Evolutionary conservation across 306 rosid genomes (phyloP).

Genomic region (Betula pendula): DNA sequence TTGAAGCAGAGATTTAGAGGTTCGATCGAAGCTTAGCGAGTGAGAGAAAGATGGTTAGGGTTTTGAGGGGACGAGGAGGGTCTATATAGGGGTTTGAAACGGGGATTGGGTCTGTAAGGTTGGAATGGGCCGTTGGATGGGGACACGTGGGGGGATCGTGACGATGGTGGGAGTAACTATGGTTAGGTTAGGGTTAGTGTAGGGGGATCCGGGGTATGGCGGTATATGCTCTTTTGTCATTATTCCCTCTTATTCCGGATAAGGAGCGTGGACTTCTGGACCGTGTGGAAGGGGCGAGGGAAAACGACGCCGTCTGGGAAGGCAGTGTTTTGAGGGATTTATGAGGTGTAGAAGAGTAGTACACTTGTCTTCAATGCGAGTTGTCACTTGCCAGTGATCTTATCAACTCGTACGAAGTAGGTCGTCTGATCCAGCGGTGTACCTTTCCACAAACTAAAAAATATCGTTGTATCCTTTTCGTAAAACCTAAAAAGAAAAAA

Average conservation of each 20-base stretch:
- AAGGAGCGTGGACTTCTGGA: conserved; percentile 3
- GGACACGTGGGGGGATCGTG: conserved; percentile 42
- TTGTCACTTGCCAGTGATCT: neutral
- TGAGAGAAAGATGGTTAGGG: neutral
- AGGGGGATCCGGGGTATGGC: conserved; percentile 40
- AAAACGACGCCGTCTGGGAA: conserved; percentile 42
- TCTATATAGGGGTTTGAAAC: conserved; percentile 35
- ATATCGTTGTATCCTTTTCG: too few relatives aligned
- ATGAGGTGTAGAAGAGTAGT: too few relatives aligned
- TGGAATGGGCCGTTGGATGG: conserved; percentile 38
- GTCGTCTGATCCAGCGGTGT: neutral
- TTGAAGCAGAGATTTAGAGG: neutral
- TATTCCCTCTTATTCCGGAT: neutral
- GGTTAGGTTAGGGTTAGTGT: conserved; percentile 47
- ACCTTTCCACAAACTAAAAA: neutral
- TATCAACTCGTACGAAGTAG: neutral
- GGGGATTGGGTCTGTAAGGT: neutral
- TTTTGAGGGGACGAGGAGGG: neutral
- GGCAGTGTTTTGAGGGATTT: too few relatives aligned
- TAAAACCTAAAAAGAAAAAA: too few relatives aligned
- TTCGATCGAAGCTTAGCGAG: neutral
- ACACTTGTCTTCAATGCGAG: neutral
- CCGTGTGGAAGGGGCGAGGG: neutral
- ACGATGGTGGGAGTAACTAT: conserved; percentile 19
- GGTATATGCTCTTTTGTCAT: conserved; percentile 37